Percentiles rank a stretch among this genome's conserved stretches.
Evolutionary conservation across 2,329 filamentous ascomycete genomes (phyloP).

Genomic region (Aspergillus amoenus): DNA sequence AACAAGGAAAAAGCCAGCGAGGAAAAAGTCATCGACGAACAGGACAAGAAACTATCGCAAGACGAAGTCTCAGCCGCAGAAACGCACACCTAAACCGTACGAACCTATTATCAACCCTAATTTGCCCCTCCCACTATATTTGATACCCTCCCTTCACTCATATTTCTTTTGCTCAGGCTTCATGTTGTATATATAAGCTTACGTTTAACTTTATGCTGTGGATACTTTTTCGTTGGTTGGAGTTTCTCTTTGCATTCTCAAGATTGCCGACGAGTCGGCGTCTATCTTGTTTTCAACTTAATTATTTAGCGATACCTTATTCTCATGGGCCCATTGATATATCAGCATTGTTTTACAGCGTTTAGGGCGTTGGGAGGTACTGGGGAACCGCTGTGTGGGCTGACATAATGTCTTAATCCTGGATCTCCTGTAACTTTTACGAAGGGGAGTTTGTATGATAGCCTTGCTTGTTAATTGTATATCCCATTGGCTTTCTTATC

Average conservation of each 20-base stretch:
- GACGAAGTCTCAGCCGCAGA: neutral
- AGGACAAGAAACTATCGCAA: neutral
- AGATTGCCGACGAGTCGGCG: neutral
- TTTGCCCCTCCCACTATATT: neutral
- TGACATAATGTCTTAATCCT: neutral
- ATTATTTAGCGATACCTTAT: neutral
- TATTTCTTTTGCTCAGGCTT: neutral
- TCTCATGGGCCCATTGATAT: neutral
- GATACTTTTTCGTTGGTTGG: neutral
- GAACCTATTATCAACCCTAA: neutral
- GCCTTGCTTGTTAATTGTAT: neutral
- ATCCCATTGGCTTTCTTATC: neutral
- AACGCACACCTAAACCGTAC: neutral
- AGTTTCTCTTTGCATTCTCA: neutral
- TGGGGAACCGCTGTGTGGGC: neutral
- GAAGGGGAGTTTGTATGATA: neutral
- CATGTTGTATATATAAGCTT: constrained; percentile 3
- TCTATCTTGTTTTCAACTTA: neutral
- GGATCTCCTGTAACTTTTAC: neutral
- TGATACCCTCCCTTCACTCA: neutral
- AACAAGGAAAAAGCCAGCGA: neutral
- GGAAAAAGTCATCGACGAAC: neutral
- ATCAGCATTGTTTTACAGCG: neutral
- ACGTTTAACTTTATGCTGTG: neutral
- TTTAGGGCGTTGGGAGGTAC: neutral